A percentile compares a stretch with the other conserved stretches of the same genome.
Conservation (phyloP, 176 grass and related monocot genomes). For the Raddia distichophylla region DNA sequence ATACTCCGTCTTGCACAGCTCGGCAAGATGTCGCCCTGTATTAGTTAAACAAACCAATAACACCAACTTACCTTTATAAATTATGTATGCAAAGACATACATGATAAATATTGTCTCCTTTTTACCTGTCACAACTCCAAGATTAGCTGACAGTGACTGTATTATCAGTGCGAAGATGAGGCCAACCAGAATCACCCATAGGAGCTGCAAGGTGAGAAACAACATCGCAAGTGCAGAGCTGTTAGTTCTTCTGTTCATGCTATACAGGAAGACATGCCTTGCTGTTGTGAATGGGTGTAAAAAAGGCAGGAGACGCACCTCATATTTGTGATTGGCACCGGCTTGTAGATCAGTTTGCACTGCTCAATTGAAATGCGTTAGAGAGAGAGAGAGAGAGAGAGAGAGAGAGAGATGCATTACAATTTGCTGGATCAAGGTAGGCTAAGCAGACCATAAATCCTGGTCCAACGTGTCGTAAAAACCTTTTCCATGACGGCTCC, state of each 20-base stretch:
- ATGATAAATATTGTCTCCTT: background rate
- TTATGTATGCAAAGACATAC: background rate
- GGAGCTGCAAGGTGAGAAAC: constrained; percentile 44
- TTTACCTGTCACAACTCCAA: constrained; percentile 84
- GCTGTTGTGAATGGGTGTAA: background rate
- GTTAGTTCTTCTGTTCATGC: background rate
- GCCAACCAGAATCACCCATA: constrained; percentile 83
- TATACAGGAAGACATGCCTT: background rate
- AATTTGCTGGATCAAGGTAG: constrained; percentile 87
- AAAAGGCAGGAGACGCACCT: constrained; percentile 45
- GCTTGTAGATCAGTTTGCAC: constrained; percentile 91
- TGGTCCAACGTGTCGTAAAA: constrained; percentile 72
- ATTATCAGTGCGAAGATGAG: constrained; percentile 82
- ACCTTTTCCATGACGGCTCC: constrained; percentile 67
- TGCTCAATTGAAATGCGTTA: constrained; percentile 34
- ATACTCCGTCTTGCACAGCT: constrained; percentile 82
- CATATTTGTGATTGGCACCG: constrained; percentile 77
- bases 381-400: too few relatives aligned
- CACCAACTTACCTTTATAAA: background rate
- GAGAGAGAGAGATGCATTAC: constrained; percentile 39
- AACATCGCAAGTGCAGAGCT: background rate
- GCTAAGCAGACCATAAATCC: constrained; percentile 85
- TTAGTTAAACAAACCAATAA: background rate
- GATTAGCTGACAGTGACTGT: constrained; percentile 82
- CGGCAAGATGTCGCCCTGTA: constrained; percentile 73